These are phyloP conservation scores for Lenzites betulinus DNA, from an alignment of 768 basidiomycete genomes.

Conservation along the genomic window DNA sequence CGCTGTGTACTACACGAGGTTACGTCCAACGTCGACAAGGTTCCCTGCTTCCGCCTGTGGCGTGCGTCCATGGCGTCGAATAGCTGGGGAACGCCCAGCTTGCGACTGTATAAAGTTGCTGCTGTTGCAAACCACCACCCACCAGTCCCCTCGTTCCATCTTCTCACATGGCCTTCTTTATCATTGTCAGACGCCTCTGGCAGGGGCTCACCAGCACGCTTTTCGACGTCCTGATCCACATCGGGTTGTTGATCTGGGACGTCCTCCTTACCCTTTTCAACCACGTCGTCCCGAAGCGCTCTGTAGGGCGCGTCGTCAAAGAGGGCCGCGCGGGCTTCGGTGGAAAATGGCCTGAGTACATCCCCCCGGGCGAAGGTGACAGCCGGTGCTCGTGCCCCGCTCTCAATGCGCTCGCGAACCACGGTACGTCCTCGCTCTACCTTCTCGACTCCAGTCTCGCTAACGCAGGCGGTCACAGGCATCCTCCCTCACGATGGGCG, in stretches of 20 bases:
- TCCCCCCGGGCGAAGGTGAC: slow-evolving; percentile 58
- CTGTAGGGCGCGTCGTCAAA: slow-evolving; percentile 27
- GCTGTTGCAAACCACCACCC: not conserved
- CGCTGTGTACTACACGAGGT: too few relatives aligned
- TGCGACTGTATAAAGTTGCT: not conserved
- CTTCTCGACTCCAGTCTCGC: not conserved
- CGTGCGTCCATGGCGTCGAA: too few relatives aligned
- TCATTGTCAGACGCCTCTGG: slow-evolving; percentile 20
- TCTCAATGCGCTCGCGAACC: slow-evolving; percentile 81
- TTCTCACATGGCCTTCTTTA: not conserved
- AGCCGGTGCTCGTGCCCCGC: slow-evolving; percentile 76
- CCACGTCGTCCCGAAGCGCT: slow-evolving; percentile 48
- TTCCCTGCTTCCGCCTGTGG: too few relatives aligned
- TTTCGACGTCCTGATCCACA: slow-evolving; percentile 44
- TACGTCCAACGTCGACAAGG: too few relatives aligned
- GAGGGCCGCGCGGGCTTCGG: slow-evolving; percentile 44
- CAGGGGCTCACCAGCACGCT: slow-evolving; percentile 14
- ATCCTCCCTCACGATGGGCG: slow-evolving; percentile 65
- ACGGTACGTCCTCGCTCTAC: slow-evolving; percentile 47
- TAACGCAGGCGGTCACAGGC: slow-evolving; percentile 23
- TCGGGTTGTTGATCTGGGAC: slow-evolving; percentile 43
- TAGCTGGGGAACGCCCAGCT: too few relatives aligned
- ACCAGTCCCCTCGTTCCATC: not conserved
- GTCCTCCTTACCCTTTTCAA: slow-evolving; percentile 37
- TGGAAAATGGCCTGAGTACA: slow-evolving; percentile 71